These are phyloP conservation scores for Sugiyamaella lignohabitans DNA, from an alignment of 805 yeast genomes.

Conservation along the genomic window DNA sequence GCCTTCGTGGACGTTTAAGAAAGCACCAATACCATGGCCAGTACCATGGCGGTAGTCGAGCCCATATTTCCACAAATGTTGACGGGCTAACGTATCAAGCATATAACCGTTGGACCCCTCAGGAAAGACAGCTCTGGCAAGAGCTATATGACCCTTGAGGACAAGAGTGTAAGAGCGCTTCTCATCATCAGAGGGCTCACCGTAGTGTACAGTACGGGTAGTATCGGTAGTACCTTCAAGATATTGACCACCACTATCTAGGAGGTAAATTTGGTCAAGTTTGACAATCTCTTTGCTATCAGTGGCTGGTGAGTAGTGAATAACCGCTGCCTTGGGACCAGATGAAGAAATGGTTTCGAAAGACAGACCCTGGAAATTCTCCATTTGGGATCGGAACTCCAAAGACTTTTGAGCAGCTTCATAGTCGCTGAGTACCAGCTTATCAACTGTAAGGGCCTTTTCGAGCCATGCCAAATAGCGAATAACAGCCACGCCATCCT, in stretches of 20 bases:
- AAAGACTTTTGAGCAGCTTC: slow-evolving; percentile 51
- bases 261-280: slow-evolving; percentile 59
- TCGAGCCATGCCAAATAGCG: slow-evolving; percentile 82
- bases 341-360: slow-evolving; percentile 70
- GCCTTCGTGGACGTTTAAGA: slow-evolving; percentile 87
- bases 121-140: slow-evolving; percentile 76
- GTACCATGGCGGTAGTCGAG: slow-evolving; percentile 90
- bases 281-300: slow-evolving; percentile 56
- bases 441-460: slow-evolving; percentile 39
- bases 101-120: slow-evolving; percentile 66
- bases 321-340: slow-evolving; percentile 71
- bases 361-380: slow-evolving; percentile 50
- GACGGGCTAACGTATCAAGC: slow-evolving; percentile 79
- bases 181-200: slow-evolving; percentile 50
- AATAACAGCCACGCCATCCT: slow-evolving; percentile 74
- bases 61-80: slow-evolving; percentile 74
- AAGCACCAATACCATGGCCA: slow-evolving; percentile 96
- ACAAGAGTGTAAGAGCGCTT: slow-evolving; percentile 72
- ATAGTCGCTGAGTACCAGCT: slow-evolving; percentile 45
- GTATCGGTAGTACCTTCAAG: slow-evolving; percentile 95
- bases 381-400: slow-evolving; percentile 35
- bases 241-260: slow-evolving; percentile 91
- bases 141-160: slow-evolving; percentile 82
- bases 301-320: slow-evolving; percentile 62
- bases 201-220: slow-evolving; percentile 78